Percentiles rank a stretch among this genome's conserved stretches.
phyloP scores from a whole-genome alignment of 139 green algal genomes.

The Micractinium conductrix region DNA sequence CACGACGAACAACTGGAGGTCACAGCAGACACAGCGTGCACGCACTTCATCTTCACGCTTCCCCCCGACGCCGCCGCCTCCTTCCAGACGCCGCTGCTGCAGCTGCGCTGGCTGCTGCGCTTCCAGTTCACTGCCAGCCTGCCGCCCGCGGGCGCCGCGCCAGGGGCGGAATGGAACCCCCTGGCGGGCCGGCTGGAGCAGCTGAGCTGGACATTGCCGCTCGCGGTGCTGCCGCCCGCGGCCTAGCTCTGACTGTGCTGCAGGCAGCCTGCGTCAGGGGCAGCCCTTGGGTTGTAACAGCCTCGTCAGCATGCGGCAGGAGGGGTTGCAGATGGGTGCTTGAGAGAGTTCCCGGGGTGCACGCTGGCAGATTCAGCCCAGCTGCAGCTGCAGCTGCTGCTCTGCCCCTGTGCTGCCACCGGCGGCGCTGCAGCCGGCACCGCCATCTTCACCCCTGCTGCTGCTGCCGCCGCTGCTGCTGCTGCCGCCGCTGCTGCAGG shows the following conservation, averaged over 20 bases:
- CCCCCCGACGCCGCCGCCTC: conserved; percentile 67
- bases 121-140: conserved; percentile 74
- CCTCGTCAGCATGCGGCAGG: too few relatives aligned
- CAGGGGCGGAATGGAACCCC: conserved; percentile 29
- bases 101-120: conserved; percentile 73
- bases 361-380: too few relatives aligned
- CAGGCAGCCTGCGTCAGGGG: not conserved
- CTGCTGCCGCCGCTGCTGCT: too few relatives aligned
- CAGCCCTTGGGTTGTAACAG: too few relatives aligned
- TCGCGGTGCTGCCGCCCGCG: conserved; percentile 56
- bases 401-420: too few relatives aligned
- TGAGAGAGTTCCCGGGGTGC: too few relatives aligned
- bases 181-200: conserved; percentile 55
- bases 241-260: too few relatives aligned
- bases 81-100: conserved; percentile 78
- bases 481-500: too few relatives aligned
- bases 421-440: too few relatives aligned
- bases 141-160: not conserved
- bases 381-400: too few relatives aligned
- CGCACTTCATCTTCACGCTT: conserved; percentile 81
- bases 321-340: too few relatives aligned
- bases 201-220: conserved; percentile 73
- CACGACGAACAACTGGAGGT: conserved; percentile 77
- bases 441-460: too few relatives aligned
- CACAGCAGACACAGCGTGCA: conserved; percentile 63